A percentile compares a stretch with the other conserved stretches of the same genome.
Evolutionary conservation across 2,329 filamentous ascomycete genomes (phyloP).

Genomic region (Bisporella sp.): DNA sequence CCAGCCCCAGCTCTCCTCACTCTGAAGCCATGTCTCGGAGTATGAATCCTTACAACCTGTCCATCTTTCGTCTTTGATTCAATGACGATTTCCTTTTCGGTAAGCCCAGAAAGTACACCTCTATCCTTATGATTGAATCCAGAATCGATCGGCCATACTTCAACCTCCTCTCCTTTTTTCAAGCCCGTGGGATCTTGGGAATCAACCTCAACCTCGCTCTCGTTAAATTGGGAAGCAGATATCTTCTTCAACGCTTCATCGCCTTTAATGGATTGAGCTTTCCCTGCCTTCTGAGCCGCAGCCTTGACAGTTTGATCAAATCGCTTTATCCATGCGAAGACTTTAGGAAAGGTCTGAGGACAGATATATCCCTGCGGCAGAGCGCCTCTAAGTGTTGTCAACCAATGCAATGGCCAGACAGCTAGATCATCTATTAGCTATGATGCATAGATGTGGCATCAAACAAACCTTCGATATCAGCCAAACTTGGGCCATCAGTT

Average conservation of each 20-base stretch:
- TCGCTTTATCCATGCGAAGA: slow-evolving; percentile 57
- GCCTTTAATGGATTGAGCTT: slow-evolving; percentile 41
- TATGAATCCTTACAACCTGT: slow-evolving; percentile 47
- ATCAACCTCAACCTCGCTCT: slow-evolving; percentile 38
- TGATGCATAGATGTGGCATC: not conserved
- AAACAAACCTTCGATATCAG: slow-evolving; percentile 55
- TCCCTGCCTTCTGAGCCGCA: slow-evolving; percentile 31
- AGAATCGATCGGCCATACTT: slow-evolving; percentile 55
- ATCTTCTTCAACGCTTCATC: slow-evolving; percentile 45
- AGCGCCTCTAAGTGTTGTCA: slow-evolving; percentile 46
- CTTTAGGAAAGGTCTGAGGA: slow-evolving; percentile 45
- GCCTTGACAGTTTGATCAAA: slow-evolving; percentile 44
- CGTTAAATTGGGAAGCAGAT: slow-evolving; percentile 37
- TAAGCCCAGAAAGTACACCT: slow-evolving; percentile 47
- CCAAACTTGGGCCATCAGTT: slow-evolving; percentile 45
- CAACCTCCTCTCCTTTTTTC: slow-evolving; percentile 44
- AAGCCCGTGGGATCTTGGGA: slow-evolving; percentile 45
- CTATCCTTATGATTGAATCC: slow-evolving; percentile 51
- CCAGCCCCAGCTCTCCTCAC: slow-evolving; percentile 22
- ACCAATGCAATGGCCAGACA: slow-evolving; percentile 63
- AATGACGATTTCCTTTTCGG: slow-evolving; percentile 49
- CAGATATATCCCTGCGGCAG: slow-evolving; percentile 47
- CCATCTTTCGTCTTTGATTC: slow-evolving; percentile 38
- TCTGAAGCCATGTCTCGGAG: slow-evolving; percentile 53
- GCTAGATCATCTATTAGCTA: slow-evolving; percentile 26